Evolutionary conservation across 129 eudicot species (phyloP), one percentile per base, ranked within the genome.

Genomic region (Artemisia argyi): DNA sequence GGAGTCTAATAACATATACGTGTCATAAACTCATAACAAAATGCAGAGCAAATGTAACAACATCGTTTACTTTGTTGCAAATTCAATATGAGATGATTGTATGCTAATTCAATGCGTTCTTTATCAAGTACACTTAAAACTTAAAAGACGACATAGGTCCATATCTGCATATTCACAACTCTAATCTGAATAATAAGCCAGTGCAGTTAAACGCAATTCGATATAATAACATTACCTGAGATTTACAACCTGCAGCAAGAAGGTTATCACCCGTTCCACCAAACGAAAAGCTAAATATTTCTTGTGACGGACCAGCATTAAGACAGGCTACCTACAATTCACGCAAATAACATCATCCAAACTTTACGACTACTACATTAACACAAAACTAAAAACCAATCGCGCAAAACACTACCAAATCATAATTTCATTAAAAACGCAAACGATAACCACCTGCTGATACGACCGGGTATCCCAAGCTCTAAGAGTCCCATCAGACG

Each of bases 161-260:
- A 39, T 39, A 7, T 7, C 10, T 39, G 46, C 46, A 39, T 39
- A 39, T 7, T 7, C 1, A 11, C 46, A 39, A 39, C 46, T 39
- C 2, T 7, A 39, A 39, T 8, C 10, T 7, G 1, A 8, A 39
- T 7, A 7, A 39, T 39, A 39, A 39, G 2, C 46, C 46, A 39
- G 11, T 39, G 46, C 46, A 57, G 39, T 15, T 66, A 66, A 12
- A 18, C 51, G 13, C 24, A 54, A 46, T 69, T 68, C 19, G 3
- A 48, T 28, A 30, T 48, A 9, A 76, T 18, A 76, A 7, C 53
- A 62, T 53, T 78, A 90, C 99, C 99, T 90, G 88, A 65, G 97
- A 83, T 47, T 88, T 90, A 74, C 97, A 90, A 48, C 97, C 97
- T n/a, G 91, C 99, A 1, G 99, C 97, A 66, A 95, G 89, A 79